A percentile compares a stretch with the other conserved stretches of the same genome.
Conservation (phyloP, 1,284 basidiomycete species). For the Puccinia horiana region DNA sequence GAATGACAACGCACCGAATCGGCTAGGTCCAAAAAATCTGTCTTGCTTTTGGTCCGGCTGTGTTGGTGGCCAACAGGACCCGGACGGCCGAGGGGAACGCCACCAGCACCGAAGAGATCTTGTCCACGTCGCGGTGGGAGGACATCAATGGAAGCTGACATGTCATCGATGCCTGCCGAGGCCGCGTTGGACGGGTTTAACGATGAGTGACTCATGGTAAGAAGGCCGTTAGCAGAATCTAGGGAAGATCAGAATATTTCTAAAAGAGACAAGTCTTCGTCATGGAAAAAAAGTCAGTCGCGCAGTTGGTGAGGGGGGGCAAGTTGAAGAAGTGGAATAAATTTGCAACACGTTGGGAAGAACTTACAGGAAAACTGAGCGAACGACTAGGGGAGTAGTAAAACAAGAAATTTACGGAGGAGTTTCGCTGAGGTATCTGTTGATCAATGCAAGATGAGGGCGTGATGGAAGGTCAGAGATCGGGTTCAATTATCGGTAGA, state of each 20-base stretch:
- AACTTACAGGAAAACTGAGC: conserved; percentile 6
- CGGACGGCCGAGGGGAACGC: conserved; percentile 27
- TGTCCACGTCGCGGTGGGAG: conserved; percentile 45
- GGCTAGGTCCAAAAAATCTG: conserved; percentile 82
- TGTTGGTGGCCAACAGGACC: conserved; percentile 43
- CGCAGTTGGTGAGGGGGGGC: not conserved
- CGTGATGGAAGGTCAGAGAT: not conserved
- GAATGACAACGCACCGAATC: conserved; percentile 69
- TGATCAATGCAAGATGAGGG: not conserved
- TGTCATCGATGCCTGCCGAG: conserved; percentile 20
- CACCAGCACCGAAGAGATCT: conserved; percentile 38
- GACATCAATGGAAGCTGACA: conserved; percentile 48
- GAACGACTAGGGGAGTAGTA: conserved; percentile 22
- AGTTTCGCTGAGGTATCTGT: conserved; percentile 8
- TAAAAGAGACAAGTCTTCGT: not conserved
- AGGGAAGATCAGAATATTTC: not conserved
- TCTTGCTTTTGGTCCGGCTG: conserved; percentile 50
- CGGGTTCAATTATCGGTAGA: not conserved
- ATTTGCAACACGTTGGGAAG: not conserved
- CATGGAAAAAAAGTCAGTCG: not conserved
- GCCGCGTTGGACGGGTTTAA: conserved; percentile 10
- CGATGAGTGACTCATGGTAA: conserved; percentile 36
- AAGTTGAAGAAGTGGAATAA: not conserved
- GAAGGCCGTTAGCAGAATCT: not conserved
- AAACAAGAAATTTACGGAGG: not conserved